A percentile compares a stretch with the other conserved stretches of the same genome.
Conservation (phyloP, 2,329 filamentous ascomycete genomes). For the Hymenoscyphus repandus region DNA sequence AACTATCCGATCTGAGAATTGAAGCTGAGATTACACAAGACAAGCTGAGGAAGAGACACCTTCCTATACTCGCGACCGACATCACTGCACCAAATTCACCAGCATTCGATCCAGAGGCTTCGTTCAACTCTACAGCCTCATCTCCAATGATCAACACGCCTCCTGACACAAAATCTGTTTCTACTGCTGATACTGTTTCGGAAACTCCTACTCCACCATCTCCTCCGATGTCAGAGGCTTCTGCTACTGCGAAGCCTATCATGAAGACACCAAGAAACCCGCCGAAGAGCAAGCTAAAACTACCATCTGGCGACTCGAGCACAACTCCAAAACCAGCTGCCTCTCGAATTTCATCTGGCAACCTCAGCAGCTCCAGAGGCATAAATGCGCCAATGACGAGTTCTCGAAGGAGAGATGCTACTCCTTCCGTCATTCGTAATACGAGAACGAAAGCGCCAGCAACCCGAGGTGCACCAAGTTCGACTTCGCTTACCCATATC, state of each 20-base stretch:
- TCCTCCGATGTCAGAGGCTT: slow-evolving; percentile 86
- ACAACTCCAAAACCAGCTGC: slow-evolving; percentile 47
- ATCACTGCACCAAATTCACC: slow-evolving; percentile 63
- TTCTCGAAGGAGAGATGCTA: slow-evolving; percentile 26
- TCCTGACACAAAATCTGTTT: slow-evolving; percentile 63
- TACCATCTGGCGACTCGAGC: slow-evolving; percentile 50
- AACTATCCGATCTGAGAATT: slow-evolving; percentile 87
- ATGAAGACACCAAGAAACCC: slow-evolving; percentile 28
- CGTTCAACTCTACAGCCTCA: slow-evolving; percentile 79
- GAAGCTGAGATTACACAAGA: slow-evolving; percentile 92
- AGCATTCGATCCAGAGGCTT: slow-evolving; percentile 57
- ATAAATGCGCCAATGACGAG: slow-evolving; percentile 17
- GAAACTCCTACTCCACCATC: slow-evolving; percentile 81
- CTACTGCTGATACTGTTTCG: slow-evolving; percentile 52
- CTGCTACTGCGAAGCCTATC: slow-evolving; percentile 33
- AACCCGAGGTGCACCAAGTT: slow-evolving; percentile 42
- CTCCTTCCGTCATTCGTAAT: slow-evolving; percentile 34
- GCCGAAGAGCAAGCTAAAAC: slow-evolving; percentile 42
- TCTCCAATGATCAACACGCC: slow-evolving; percentile 89
- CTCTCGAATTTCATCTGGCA: slow-evolving; percentile 18
- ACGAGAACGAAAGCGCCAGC: slow-evolving; percentile 38
- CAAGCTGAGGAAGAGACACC: slow-evolving; percentile 75
- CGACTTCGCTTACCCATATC: slow-evolving; percentile 82
- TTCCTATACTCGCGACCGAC: slow-evolving; percentile 56
- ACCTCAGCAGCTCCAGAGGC: slow-evolving; percentile 23